These are phyloP conservation scores for Fusarium phyllophilum DNA, from an alignment of 2,329 filamentous ascomycete species.

Conservation along the genomic window DNA sequence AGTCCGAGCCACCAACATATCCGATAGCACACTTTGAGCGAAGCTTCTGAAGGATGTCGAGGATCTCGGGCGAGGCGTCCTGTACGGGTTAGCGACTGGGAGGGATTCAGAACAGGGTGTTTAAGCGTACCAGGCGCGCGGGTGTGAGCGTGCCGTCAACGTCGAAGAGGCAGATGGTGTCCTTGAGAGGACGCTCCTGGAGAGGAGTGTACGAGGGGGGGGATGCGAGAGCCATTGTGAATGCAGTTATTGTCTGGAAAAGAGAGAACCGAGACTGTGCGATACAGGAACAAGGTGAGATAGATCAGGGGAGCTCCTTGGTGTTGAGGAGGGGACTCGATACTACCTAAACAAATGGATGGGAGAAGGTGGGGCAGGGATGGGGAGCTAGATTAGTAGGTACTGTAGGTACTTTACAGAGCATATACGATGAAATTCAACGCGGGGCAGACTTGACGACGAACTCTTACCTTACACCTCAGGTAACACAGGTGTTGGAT, in stretches of 20 bases:
- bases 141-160: slow-evolving; percentile 93
- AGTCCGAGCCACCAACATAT: slow-evolving; percentile 92
- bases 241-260: not conserved
- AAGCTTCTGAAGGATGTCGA: slow-evolving; percentile 79
- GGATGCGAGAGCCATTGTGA: slow-evolving; percentile 53
- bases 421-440: slow-evolving; percentile 6
- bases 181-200: slow-evolving; percentile 84
- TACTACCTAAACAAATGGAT: not conserved
- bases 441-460: slow-evolving; percentile 25
- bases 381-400: not conserved
- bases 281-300: slow-evolving; percentile 23
- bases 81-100: slow-evolving; percentile 48
- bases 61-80: slow-evolving; percentile 82
- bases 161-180: slow-evolving; percentile 96
- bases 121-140: slow-evolving; percentile 72
- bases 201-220: slow-evolving; percentile 73
- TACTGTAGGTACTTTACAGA: not conserved
- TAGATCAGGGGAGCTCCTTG: slow-evolving; percentile 12
- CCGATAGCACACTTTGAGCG: slow-evolving; percentile 90
- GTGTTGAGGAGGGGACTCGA: slow-evolving; percentile 32
- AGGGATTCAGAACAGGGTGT: not conserved
- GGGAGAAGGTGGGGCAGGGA: slow-evolving; percentile 20
- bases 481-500: not conserved
- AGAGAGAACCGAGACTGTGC: not conserved
- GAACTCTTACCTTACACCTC: not conserved